phyloP scores from a whole-genome alignment of 495 filamentous ascomycete species.

The Aspergillus cristatus region DNA sequence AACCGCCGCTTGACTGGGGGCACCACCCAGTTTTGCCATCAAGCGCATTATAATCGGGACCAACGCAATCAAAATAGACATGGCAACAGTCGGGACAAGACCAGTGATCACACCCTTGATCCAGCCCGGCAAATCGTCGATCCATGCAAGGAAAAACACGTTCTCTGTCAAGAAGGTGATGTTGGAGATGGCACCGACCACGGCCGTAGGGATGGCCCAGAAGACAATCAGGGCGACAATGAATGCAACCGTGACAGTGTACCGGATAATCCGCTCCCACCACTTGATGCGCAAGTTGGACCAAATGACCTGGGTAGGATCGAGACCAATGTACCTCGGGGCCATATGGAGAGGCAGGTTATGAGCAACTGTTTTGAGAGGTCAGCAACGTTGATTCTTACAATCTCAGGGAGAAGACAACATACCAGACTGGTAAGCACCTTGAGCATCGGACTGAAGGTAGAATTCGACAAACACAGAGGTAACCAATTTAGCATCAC shows the following conservation, averaged over 20 bases:
- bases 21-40: conserved; percentile 72
- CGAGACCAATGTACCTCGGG: conserved; percentile 81
- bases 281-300: conserved; percentile 75
- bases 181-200: conserved; percentile 83
- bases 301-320: conserved; percentile 85
- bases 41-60: conserved; percentile 76
- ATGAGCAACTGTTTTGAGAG: conserved; percentile 52
- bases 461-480: conserved; percentile 78
- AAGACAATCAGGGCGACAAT: conserved; percentile 79
- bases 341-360: conserved; percentile 88
- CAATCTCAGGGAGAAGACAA: too few relatives aligned
- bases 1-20: conserved; percentile 64
- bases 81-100: conserved; percentile 68
- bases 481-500: conserved; percentile 53
- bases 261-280: conserved; percentile 73
- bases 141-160: conserved; percentile 61
- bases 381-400: neutral
- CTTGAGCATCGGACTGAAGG: conserved; percentile 71
- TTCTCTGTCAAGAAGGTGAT: conserved; percentile 55
- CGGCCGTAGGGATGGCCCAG: conserved; percentile 81
- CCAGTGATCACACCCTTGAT: conserved; percentile 80
- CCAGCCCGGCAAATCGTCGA: conserved; percentile 57
- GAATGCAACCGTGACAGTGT: conserved; percentile 58
- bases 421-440: conserved; percentile 57
- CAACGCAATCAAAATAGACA: conserved; percentile 82